Base-by-base conservation (phyloP, 2,329 filamentous ascomycete species). In the Penicillium sp. region DNA sequence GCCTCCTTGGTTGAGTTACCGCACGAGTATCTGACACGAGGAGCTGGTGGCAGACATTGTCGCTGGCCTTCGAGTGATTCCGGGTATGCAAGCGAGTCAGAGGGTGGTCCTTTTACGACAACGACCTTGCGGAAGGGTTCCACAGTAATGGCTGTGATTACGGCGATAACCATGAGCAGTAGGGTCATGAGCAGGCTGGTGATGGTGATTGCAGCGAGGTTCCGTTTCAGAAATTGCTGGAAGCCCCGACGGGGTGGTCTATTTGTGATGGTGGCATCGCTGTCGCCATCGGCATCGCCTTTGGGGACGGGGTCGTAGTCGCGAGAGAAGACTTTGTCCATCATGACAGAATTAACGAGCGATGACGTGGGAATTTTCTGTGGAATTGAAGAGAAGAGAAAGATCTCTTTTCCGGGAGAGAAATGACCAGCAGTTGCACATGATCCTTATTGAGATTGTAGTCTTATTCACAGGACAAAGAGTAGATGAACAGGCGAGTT, bases 1-100 rank as follows among this genome's bases (percentile, higher is more conserved):
- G 61, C 61, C 9, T 63, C 61, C 3, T 48, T 29, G 6, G 58
- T 61, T 8, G 61, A 61, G 29, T 63, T 61, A 3, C 61, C 61
- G 42, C 61, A 63, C 3, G 54, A 43, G 10, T 61, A 58, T 6
- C 45, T 53, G 13, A 51, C 55, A 6, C 57, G 57, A n/a, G 60
- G 50, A 12, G 50, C 37, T 21, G 60, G 47, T 13, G 46, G 50
- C 0, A 62, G 48, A 19, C 60, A 62, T 21, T 62, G 57, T 23
- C 60, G 37, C 21, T 60, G 48, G n/a, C 60, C 57, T 25, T 41
- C 31, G 1, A 51, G 21, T 9, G 50, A n/a, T 1, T 29, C 40
- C 2, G 60, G 41, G 8, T 50, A 45, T 23, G 47, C 43, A 3
- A 43, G 25, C 0, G 29, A 51, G 17, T 41, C 27, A n/a, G 54